Evolutionary conservation across 441 rosid genomes (phyloP).

Genomic region (Breynia disticha): DNA sequence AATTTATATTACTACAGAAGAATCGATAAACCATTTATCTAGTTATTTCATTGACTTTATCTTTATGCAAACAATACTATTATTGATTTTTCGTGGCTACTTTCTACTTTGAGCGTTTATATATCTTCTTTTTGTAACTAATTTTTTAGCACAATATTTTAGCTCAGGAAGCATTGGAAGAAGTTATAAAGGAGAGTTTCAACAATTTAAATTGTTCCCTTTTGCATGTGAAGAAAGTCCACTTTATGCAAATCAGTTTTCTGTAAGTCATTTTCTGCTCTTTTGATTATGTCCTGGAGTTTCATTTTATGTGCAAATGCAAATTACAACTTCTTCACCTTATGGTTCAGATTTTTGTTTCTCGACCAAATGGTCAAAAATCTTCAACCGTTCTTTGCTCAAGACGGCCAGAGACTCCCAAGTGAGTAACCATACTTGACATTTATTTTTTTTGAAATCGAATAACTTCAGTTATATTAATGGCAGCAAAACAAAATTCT

Average conservation of each 20-base stretch:
- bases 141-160: conserved; percentile 4
- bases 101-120: not conserved
- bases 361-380: conserved; percentile 55
- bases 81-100: not conserved
- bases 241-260: conserved; percentile 75
- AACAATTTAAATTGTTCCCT: conserved; percentile 68
- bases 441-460: not conserved
- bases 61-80: too few relatives aligned
- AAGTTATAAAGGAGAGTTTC: conserved; percentile 85
- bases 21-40: too few relatives aligned
- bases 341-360: conserved; percentile 53
- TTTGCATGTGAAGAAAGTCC: conserved; percentile 59
- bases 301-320: not conserved
- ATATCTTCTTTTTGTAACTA: not conserved
- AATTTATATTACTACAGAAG: too few relatives aligned
- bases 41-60: too few relatives aligned
- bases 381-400: conserved; percentile 74
- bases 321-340: not conserved
- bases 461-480: too few relatives aligned
- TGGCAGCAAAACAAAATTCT: too few relatives aligned
- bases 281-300: not conserved
- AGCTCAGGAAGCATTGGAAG: conserved; percentile 95
- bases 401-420: conserved; percentile 36
- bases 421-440: conserved; percentile 36
- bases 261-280: conserved; percentile 42